These are phyloP conservation scores for Aaosphaeria pasadenensis DNA, from an alignment of 2,329 filamentous ascomycete genomes.

Conservation along the genomic window DNA sequence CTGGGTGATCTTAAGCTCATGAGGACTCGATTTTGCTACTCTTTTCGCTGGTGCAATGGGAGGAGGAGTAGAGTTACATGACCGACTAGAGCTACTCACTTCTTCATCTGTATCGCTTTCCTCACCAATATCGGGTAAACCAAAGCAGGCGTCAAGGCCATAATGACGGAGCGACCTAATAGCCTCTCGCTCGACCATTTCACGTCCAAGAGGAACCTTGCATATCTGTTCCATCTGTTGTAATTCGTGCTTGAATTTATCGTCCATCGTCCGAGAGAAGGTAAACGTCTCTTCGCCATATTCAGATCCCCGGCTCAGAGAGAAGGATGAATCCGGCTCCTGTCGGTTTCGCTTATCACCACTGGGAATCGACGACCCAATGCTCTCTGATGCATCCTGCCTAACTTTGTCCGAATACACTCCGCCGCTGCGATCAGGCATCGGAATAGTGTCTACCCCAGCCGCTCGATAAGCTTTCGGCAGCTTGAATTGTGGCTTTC, in stretches of 20 bases:
- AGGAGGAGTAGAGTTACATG: constrained; percentile 3
- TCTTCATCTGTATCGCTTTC: constrained; percentile 4
- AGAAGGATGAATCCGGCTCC: constrained; percentile 2
- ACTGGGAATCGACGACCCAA: constrained; percentile 2
- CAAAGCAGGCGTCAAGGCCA: constrained; percentile 3
- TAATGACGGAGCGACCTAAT: constrained; percentile 3
- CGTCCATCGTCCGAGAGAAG: constrained; percentile 4
- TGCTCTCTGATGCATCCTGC: constrained; percentile 4
- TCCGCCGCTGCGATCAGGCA: constrained; percentile 4
- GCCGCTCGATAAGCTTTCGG: constrained; percentile 5
- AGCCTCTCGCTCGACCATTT: constrained; percentile 3
- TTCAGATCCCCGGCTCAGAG: constrained; percentile 3
- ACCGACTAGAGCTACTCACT: constrained; percentile 4
- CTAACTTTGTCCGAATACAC: constrained; percentile 5
- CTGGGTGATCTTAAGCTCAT: constrained; percentile 4
- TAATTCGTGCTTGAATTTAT: constrained; percentile 4
- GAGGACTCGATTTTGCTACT: constrained; percentile 3
- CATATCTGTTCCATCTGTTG: constrained; percentile 4
- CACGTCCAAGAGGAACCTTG: constrained; percentile 4
- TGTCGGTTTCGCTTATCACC: constrained; percentile 3
- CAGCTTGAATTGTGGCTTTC: constrained; percentile 4
- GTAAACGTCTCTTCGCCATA: constrained; percentile 4
- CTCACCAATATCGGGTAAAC: constrained; percentile 3
- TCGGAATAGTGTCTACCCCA: constrained; percentile 4
- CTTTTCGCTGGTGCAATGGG: constrained; percentile 4